These are phyloP conservation scores for Flaveria linearis DNA, from an alignment of 129 eudicot genomes.

Conservation along the genomic window DNA sequence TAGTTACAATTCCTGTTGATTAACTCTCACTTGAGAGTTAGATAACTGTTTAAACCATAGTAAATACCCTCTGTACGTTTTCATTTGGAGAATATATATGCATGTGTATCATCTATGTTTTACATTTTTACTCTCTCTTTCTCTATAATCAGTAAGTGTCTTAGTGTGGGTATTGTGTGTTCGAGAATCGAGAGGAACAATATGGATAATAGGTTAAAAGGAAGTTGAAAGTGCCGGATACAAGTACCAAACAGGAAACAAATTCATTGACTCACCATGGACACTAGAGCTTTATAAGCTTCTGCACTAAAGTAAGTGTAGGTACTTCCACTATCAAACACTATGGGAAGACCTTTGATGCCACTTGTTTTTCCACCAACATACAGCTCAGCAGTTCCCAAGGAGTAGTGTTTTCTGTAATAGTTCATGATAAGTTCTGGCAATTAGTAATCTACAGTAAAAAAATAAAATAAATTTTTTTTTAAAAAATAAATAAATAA, in stretches of 20 bases:
- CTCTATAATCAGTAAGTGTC: no score
- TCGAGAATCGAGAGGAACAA: no score
- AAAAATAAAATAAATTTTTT: no score
- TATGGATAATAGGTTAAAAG: not conserved
- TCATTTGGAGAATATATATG: no score
- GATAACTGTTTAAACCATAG: no score
- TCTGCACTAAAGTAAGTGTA: conserved; percentile 68
- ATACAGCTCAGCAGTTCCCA: conserved; percentile 68
- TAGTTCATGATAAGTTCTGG: not conserved
- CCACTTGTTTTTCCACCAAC: conserved; percentile 62
- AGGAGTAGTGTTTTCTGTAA: conserved; percentile 63
- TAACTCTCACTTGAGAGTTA: no score
- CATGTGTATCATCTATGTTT: no score
- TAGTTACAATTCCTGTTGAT: no score
- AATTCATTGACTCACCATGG: conserved; percentile 33
- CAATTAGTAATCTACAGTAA: not conserved
- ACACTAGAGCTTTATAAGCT: conserved; percentile 54
- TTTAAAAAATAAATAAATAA: no score
- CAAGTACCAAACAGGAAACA: conserved; percentile 30
- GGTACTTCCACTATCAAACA: conserved; percentile 92
- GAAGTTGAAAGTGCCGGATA: not conserved
- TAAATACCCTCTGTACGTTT: no score
- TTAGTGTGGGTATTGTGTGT: no score
- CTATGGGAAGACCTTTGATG: conserved; percentile 55
- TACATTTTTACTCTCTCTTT: no score